A percentile compares a stretch with the other conserved stretches of the same genome.
phyloP scores from a whole-genome alignment of 768 basidiomycete genomes.

The Pisolithus tinctorius region DNA sequence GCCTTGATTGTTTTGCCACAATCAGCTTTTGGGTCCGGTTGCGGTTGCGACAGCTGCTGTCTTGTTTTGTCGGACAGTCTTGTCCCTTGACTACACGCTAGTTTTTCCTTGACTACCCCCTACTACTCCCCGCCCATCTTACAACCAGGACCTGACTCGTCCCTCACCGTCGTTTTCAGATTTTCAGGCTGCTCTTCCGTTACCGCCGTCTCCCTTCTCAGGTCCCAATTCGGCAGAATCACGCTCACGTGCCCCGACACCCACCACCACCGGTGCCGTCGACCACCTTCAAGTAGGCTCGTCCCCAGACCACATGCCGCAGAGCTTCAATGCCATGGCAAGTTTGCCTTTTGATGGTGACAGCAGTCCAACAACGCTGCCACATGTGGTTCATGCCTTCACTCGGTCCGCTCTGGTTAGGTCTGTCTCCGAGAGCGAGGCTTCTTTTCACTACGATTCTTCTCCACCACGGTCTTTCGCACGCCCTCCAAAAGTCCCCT shows the following conservation, averaged over 20 bases:
- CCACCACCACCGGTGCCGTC: conserved; percentile 15
- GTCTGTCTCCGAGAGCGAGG: conserved; percentile 36
- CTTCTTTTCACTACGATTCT: conserved; percentile 31
- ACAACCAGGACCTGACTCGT: conserved; percentile 12
- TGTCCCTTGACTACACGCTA: no score
- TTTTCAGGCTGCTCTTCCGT: conserved; percentile 24
- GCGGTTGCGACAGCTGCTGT: conserved; percentile 5
- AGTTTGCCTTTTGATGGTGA: conserved; percentile 8
- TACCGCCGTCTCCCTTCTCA: conserved; percentile 26
- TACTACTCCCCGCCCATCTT: conserved; percentile 15
- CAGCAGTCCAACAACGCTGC: conserved; percentile 14
- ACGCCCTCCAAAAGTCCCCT: conserved; percentile 37
- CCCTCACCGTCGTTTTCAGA: conserved; percentile 17
- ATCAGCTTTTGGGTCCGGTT: conserved; percentile 13
- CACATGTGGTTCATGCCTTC: conserved; percentile 17
- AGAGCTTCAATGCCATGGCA: conserved; percentile 15
- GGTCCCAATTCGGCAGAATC: conserved; percentile 23
- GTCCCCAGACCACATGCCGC: conserved; percentile 16
- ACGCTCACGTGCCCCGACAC: conserved; percentile 36
- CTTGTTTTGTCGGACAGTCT: neutral
- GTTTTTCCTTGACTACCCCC: conserved; percentile 6
- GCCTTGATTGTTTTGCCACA: conserved; percentile 5
- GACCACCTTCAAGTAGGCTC: conserved; percentile 17
- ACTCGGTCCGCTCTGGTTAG: conserved; percentile 31
- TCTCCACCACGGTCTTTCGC: conserved; percentile 31